Base-by-base conservation (phyloP, 1,139 yeast genomes). In the Diutina neorugosa region DNA sequence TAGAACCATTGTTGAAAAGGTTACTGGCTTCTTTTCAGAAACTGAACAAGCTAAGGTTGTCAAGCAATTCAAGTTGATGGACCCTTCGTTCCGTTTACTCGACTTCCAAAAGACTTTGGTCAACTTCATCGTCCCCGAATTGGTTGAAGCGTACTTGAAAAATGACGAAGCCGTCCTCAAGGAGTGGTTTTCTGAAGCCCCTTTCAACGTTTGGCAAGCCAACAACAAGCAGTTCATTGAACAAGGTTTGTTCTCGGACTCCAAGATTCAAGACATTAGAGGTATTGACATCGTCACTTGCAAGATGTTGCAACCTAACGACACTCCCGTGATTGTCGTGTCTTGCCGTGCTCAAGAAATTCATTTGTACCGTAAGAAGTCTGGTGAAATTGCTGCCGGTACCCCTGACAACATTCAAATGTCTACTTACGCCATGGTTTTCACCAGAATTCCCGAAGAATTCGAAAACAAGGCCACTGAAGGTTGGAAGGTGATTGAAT, bases 311-410 rank as follows among this genome's bases (percentile, higher is more conserved):
- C 95, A 89, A 62, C 98, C 98, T 51, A 87, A 90, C 60, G 95
- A 93, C 65, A 78, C 83, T 47, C 99, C 99, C 16, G 98, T 91
- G 18, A 74, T 90, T 59, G 97, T 94, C 55, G 90, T 90, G 56
- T 88, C 96, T 56, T 91, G 98, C 67, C 82, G 98, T 67, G 98
- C 96, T 11, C 98, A 94, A 72, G 99, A 94, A 65, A 84, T 94
- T 56, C 94, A 88, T 65, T 74, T 90, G 60, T 94, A 84, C 75
- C 85, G 91, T 72, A 88, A 87, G 66, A 90, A 90, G 73, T 85
- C 96, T 42, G 96, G 96, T 52, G 96, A 93, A 67, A 78, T 94
- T 56, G 96, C 93, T 55, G 98, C 98, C 11, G 99, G 98, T 61
- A 82, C 93, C 52, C 96, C 90, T 65, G 96, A 93, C 64, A 90